Conservation (phyloP, 768 basidiomycete species). For the Trametes gibbosa region DNA sequence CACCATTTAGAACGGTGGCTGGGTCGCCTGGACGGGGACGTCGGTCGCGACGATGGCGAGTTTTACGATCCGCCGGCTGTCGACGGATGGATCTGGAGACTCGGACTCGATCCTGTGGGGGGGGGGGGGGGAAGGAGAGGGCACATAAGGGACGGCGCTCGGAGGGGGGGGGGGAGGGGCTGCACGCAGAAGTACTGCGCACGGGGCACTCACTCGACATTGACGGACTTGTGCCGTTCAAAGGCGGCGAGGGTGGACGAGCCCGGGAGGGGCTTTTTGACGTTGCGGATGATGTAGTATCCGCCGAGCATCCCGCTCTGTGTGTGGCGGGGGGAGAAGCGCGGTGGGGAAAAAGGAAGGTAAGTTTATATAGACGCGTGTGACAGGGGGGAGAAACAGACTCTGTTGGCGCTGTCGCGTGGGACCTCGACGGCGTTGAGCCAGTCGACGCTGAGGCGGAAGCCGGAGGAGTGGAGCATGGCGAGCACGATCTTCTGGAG, state of each 20-base stretch:
- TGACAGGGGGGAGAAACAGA: slow-evolving; percentile 29
- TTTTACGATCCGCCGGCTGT: slow-evolving; percentile 49
- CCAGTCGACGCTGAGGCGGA: slow-evolving; percentile 50
- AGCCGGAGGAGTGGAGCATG: slow-evolving; percentile 39
- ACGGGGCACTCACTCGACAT: slow-evolving; percentile 41
- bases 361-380: neutral
- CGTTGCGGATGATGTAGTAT: slow-evolving; percentile 49
- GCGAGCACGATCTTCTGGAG: slow-evolving; percentile 42
- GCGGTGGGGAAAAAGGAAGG: slow-evolving; percentile 9
- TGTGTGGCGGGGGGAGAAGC: neutral
- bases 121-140: too few relatives aligned
- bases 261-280: slow-evolving; percentile 38
- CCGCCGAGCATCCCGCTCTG: slow-evolving; percentile 52
- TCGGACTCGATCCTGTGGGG: slow-evolving; percentile 46
- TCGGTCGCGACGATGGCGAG: slow-evolving; percentile 52
- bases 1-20: slow-evolving; percentile 6
- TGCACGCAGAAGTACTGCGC: neutral
- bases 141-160: neutral
- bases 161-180: neutral
- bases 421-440: slow-evolving; percentile 44
- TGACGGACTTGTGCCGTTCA: slow-evolving; percentile 50
- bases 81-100: slow-evolving; percentile 32
- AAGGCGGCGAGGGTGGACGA: slow-evolving; percentile 34
- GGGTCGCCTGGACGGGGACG: slow-evolving; percentile 19
- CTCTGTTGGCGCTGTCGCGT: slow-evolving; percentile 41